Percentiles rank a stretch among this genome's conserved stretches.
phyloP scores from a whole-genome alignment of 2,329 filamentous ascomycete species.

The Berkeleyomyces basicola region DNA sequence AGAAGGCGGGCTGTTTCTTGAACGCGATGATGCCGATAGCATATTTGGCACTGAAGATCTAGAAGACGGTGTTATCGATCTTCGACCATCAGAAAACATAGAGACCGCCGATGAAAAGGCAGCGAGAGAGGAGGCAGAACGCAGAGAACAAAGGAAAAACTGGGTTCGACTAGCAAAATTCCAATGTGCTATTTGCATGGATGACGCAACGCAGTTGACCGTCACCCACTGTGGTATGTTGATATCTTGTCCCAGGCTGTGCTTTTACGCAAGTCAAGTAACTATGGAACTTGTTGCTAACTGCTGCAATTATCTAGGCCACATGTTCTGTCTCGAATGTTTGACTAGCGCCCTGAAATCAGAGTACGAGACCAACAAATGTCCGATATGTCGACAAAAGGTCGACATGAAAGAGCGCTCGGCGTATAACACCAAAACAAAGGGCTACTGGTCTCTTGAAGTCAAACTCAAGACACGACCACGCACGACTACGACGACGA shows the following conservation, averaged over 20 bases:
- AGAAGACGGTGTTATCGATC: background rate
- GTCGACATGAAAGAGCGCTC: conserved; percentile 32
- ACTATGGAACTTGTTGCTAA: background rate
- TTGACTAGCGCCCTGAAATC: conserved; percentile 43
- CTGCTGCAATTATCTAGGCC: conserved; percentile 24
- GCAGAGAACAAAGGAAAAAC: conserved; percentile 29
- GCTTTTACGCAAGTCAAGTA: background rate
- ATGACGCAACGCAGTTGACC: conserved; percentile 39
- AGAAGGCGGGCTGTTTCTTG: background rate
- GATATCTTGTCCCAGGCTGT: conserved; percentile 9
- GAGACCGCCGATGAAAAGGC: conserved; percentile 3
- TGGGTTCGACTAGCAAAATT: conserved; percentile 36
- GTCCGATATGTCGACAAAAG: conserved; percentile 46
- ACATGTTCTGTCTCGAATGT: conserved; percentile 47
- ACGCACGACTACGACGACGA: conserved; percentile 21
- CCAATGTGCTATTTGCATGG: conserved; percentile 54
- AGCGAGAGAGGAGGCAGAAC: conserved; percentile 16
- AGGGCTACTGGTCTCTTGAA: conserved; percentile 41
- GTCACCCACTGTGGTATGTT: conserved; percentile 49
- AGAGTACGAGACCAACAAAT: conserved; percentile 37
- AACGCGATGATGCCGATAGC: background rate
- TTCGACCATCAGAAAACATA: background rate
- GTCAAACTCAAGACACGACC: conserved; percentile 44
- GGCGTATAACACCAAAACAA: conserved; percentile 29
- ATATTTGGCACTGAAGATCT: background rate